phyloP scores from a whole-genome alignment of 2,329 filamentous ascomycete genomes.

The Paraphoma chrysanthemicola region DNA sequence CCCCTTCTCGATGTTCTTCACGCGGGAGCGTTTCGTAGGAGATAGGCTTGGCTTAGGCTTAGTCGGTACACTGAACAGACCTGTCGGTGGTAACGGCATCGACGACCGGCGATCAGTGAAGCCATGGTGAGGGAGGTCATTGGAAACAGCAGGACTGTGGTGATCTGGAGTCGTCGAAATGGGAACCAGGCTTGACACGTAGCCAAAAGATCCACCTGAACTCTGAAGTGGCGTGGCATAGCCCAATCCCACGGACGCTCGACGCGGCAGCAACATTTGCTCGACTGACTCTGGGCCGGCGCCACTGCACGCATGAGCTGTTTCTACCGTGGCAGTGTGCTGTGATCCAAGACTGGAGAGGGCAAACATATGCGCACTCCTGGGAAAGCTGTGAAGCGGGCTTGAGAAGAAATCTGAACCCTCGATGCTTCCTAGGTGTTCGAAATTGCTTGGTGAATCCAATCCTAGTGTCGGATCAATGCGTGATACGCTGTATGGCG shows the following conservation, averaged over 20 bases:
- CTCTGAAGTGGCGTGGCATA: not conserved
- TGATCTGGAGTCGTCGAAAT: not conserved
- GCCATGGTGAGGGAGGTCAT: not conserved
- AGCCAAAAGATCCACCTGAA: not conserved
- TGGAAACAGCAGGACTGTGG: not conserved
- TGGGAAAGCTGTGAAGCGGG: too few species aligned
- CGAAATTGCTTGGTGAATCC: not conserved
- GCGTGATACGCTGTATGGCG: not conserved
- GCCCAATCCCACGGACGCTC: too few species aligned
- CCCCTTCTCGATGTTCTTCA: not conserved
- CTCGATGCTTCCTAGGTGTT: not conserved
- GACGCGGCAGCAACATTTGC: too few species aligned
- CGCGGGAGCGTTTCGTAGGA: slow-evolving; percentile 2
- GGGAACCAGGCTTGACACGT: not conserved
- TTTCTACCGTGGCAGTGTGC: too few species aligned
- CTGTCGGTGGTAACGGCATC: slow-evolving; percentile 25
- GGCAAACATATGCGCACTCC: too few species aligned
- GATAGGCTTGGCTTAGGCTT: slow-evolving; percentile 15
- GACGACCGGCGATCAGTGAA: not conserved
- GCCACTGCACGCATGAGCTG: too few species aligned
- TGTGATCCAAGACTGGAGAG: too few species aligned
- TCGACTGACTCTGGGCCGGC: too few species aligned
- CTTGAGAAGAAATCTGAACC: too few species aligned
- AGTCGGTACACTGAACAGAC: slow-evolving; percentile 24
- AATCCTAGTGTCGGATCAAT: not conserved